phyloP scores from a whole-genome alignment of 495 filamentous ascomycete species.

The Entonaema liquescens region DNA sequence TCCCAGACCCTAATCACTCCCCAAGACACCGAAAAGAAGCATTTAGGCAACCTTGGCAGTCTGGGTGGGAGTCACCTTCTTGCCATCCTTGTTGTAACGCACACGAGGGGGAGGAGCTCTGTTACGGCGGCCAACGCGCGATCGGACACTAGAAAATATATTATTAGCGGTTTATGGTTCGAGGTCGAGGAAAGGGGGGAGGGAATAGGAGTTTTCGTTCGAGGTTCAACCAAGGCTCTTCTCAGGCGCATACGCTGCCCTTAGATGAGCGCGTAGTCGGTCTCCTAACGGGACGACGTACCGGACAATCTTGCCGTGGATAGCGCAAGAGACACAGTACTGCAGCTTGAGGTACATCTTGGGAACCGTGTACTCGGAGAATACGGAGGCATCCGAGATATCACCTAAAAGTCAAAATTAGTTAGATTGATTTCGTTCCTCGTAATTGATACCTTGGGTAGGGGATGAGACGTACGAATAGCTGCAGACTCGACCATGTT shows the following conservation, averaged over 20 bases:
- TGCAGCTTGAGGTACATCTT: constrained; percentile 99
- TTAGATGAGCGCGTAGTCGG: constrained; percentile 45
- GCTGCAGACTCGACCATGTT: constrained; percentile 99
- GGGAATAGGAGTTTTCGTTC: constrained; percentile 37
- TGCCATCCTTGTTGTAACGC: constrained; percentile 99
- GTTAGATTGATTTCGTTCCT: background rate
- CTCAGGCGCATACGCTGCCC: constrained; percentile 60
- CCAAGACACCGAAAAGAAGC: constrained; percentile 38
- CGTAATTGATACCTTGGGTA: background rate
- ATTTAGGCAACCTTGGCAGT: constrained; percentile 54
- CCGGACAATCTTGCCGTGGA: constrained; percentile 99
- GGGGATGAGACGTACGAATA: constrained; percentile 81
- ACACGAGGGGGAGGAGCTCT: constrained; percentile 96
- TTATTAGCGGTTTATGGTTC: constrained; percentile 47
- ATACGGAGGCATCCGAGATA: constrained; percentile 99
- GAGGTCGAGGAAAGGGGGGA: constrained; percentile 8
- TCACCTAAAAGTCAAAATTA: constrained; percentile 73
- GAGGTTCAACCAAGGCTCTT: constrained; percentile 68
- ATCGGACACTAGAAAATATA: constrained; percentile 80
- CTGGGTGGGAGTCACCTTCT: constrained; percentile 97
- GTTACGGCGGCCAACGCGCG: constrained; percentile 96
- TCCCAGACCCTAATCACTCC: constrained; percentile 40
- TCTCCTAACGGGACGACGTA: constrained; percentile 64
- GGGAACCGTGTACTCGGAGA: constrained; percentile 97
- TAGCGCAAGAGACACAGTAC: constrained; percentile 99